Evolutionary conservation across 495 filamentous ascomycete species (phyloP).

Genomic region (Penicillium fimorum): DNA sequence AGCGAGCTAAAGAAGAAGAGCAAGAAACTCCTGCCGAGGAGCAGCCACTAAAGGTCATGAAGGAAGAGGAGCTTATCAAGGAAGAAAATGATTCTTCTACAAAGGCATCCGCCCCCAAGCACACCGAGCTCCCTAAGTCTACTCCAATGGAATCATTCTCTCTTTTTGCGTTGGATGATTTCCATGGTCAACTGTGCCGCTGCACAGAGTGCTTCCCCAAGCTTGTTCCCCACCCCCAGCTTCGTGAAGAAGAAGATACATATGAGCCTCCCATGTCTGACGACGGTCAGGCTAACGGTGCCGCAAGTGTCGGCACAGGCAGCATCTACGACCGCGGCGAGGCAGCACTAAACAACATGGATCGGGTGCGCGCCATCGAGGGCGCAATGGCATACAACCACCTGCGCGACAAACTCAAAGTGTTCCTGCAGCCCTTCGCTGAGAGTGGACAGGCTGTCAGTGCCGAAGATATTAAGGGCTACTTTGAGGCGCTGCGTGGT

Average conservation of each 20-base stretch:
- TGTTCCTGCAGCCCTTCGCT: constrained; percentile 88
- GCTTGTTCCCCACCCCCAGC: constrained; percentile 65
- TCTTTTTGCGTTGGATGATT: constrained; percentile 72
- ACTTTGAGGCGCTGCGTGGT: constrained; percentile 90
- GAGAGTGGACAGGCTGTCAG: constrained; percentile 81
- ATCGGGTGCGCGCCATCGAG: constrained; percentile 90
- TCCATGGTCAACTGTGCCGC: constrained; percentile 74
- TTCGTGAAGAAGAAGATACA: constrained; percentile 88
- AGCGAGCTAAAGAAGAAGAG: constrained; percentile 57
- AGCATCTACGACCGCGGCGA: constrained; percentile 88
- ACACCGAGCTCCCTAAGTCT: constrained; percentile 43
- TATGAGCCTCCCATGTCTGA: constrained; percentile 87
- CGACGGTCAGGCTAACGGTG: constrained; percentile 43
- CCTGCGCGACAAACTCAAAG: constrained; percentile 89
- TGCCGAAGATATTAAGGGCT: constrained; percentile 91
- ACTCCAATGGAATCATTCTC: constrained; percentile 61
- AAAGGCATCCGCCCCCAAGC: constrained; percentile 32
- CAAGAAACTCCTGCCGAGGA: constrained; percentile 15
- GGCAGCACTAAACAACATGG: constrained; percentile 81
- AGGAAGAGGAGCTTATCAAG: constrained; percentile 25
- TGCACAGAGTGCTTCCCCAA: constrained; percentile 76
- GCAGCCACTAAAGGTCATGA: constrained; percentile 22
- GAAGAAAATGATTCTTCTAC: not conserved
- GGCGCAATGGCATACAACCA: constrained; percentile 97
- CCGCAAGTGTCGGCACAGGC: constrained; percentile 59